Conservation (phyloP, 805 yeast species). For the Yarrowia deformans region DNA sequence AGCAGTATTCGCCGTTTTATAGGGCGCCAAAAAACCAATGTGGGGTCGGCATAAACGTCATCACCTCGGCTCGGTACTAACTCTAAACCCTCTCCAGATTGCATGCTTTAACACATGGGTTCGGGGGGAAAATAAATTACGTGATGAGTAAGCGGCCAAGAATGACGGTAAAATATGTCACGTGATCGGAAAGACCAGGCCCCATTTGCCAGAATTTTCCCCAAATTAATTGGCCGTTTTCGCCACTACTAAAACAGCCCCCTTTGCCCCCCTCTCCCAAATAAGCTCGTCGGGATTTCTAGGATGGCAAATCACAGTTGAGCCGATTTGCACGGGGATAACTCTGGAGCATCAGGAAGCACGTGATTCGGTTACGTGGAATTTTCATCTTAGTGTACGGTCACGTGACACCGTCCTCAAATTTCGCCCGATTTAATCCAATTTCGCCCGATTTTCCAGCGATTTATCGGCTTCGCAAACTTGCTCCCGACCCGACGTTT, state of each 20-base stretch:
- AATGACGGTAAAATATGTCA: too few species aligned
- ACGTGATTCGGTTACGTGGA: too few species aligned
- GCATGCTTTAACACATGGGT: constrained; percentile 32
- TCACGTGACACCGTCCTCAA: too few species aligned
- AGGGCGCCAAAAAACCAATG: not conserved
- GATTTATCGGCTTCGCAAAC: too few species aligned
- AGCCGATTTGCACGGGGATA: constrained; percentile 34
- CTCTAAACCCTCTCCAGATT: constrained; percentile 17
- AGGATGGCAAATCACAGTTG: constrained; percentile 31
- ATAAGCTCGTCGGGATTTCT: constrained; percentile 24
- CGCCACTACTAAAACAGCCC: not conserved
- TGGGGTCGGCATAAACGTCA: constrained; percentile 34
- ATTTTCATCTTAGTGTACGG: too few species aligned
- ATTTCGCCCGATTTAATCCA: too few species aligned
- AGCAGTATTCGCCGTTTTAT: not conserved
- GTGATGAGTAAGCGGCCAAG: not conserved
- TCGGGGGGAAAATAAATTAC: not conserved
- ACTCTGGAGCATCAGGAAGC: constrained; percentile 4
- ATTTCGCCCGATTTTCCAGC: too few species aligned
- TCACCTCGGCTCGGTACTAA: constrained; percentile 37
- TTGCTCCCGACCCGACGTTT: too few species aligned
- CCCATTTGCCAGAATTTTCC: too few species aligned
- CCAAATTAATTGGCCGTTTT: too few species aligned
- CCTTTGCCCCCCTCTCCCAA: not conserved
- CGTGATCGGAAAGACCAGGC: too few species aligned